phyloP scores from a whole-genome alignment of 176 grass and related monocot genomes.

The Guadua angustifolia region DNA sequence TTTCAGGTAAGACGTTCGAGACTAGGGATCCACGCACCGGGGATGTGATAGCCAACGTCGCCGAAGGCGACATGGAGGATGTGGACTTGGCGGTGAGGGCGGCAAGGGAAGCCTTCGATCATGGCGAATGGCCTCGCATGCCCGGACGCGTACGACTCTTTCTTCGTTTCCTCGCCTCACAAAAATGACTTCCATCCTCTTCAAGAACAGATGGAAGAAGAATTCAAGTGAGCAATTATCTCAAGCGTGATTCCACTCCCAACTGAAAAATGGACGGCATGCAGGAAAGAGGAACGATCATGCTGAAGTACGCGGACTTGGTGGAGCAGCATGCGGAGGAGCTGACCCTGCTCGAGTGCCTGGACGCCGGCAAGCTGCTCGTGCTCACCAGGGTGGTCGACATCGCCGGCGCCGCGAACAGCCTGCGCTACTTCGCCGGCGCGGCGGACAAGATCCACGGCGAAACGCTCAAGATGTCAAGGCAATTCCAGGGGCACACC shows the following conservation, averaged over 20 bases:
- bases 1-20: slow-evolving; percentile 61
- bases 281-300: slow-evolving; percentile 60
- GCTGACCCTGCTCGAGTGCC: slow-evolving; percentile 54
- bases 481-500: slow-evolving; percentile 51
- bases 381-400: slow-evolving; percentile 42
- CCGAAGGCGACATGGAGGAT: slow-evolving; percentile 67
- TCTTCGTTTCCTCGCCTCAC: background rate
- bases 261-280: background rate
- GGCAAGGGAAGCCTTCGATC: slow-evolving; percentile 69
- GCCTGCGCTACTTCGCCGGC: slow-evolving; percentile 71
- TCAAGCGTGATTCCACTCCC: background rate
- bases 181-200: background rate
- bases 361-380: slow-evolving; percentile 69
- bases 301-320: slow-evolving; percentile 59
- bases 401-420: background rate
- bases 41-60: slow-evolving; percentile 54
- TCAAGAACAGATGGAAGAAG: background rate
- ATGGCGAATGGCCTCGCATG: slow-evolving; percentile 80
- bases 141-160: slow-evolving; percentile 54
- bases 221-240: background rate
- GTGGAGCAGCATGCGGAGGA: slow-evolving; percentile 57
- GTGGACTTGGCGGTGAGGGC: slow-evolving; percentile 63
- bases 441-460: slow-evolving; percentile 91
- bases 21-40: slow-evolving; percentile 74
- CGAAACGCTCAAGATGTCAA: slow-evolving; percentile 71